Evolutionary conservation across 371 early-diverging fungal species (phyloP).

Genomic region (Mucor lusitanicus): DNA sequence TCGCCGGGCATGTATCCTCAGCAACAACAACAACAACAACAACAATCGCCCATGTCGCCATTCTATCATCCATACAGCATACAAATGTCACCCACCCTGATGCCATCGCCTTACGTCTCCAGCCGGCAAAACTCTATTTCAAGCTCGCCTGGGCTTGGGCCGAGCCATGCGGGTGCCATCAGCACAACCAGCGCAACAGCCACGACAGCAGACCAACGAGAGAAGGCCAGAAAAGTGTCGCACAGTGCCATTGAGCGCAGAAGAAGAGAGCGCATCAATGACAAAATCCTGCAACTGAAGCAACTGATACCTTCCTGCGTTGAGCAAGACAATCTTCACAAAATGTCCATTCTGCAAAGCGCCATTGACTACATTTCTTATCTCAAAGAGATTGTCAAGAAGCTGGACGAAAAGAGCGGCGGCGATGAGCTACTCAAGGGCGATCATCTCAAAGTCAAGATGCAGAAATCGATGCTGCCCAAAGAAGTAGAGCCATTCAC

Average conservation of each 20-base stretch:
- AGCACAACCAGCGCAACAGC: not conserved
- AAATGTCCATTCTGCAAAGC: conserved; percentile 71
- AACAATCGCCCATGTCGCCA: conserved; percentile 13
- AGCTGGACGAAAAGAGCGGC: conserved; percentile 33
- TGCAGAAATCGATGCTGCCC: conserved; percentile 36
- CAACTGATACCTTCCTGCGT: conserved; percentile 55
- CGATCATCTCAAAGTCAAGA: conserved; percentile 26
- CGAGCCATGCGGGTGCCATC: not conserved
- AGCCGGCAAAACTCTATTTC: conserved; percentile 11
- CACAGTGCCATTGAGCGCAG: conserved; percentile 82
- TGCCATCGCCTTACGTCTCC: conserved; percentile 9
- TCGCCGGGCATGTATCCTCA: not conserved
- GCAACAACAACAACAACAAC: conserved; percentile 23
- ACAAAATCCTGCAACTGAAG: conserved; percentile 53
- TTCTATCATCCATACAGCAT: conserved; percentile 24
- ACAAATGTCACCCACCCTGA: conserved; percentile 19
- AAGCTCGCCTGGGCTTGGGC: conserved; percentile 20
- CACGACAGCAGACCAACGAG: conserved; percentile 48
- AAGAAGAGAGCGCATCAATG: conserved; percentile 78
- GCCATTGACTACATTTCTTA: conserved; percentile 76
- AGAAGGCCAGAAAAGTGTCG: conserved; percentile 67
- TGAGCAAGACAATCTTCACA: conserved; percentile 71
- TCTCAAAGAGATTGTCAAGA: conserved; percentile 48
- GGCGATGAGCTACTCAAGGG: conserved; percentile 13
- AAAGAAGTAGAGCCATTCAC: conserved; percentile 51